Percentiles rank a stretch among this genome's conserved stretches.
Evolutionary conservation across 1,284 basidiomycete genomes (phyloP).

Genomic region (Cryptococcus hybrid): DNA sequence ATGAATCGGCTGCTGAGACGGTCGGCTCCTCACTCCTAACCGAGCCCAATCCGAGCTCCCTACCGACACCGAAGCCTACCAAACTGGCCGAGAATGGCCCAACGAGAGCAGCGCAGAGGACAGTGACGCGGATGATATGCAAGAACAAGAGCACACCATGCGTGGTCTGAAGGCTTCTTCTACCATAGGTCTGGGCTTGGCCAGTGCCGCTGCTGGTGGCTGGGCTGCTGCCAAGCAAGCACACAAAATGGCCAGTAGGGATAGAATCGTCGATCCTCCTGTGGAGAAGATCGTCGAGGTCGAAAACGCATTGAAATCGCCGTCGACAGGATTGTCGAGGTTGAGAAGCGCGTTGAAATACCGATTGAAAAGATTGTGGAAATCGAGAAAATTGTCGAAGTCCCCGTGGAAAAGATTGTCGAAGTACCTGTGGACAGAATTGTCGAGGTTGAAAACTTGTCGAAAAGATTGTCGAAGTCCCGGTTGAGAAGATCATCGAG

Average conservation of each 20-base stretch:
- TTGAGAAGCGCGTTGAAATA: constrained; percentile 44
- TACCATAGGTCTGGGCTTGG: constrained; percentile 17
- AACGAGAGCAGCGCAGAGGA: constrained; percentile 50
- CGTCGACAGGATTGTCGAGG: constrained; percentile 33
- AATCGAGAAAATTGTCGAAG: constrained; percentile 39
- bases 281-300: constrained; percentile 42
- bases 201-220: constrained; percentile 19
- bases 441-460: constrained; percentile 42
- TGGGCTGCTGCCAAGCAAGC: constrained; percentile 30
- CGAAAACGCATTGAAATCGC: constrained; percentile 45
- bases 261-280: constrained; percentile 34
- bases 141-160: constrained; percentile 14
- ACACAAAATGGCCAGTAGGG: constrained; percentile 31
- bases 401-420: constrained; percentile 42
- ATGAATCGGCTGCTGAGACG: constrained; percentile 76
- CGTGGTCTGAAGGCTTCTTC: constrained; percentile 13
- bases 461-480: constrained; percentile 34
- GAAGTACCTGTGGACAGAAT: constrained; percentile 32
- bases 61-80: constrained; percentile 41
- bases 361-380: constrained; percentile 39
- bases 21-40: constrained; percentile 63
- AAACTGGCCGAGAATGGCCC: constrained; percentile 46
- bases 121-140: constrained; percentile 52
- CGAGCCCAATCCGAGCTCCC: constrained; percentile 62
- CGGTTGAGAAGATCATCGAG: constrained; percentile 39